Conservation (phyloP, 164 flowering plant genomes). For the Magnolia sinica region DNA sequence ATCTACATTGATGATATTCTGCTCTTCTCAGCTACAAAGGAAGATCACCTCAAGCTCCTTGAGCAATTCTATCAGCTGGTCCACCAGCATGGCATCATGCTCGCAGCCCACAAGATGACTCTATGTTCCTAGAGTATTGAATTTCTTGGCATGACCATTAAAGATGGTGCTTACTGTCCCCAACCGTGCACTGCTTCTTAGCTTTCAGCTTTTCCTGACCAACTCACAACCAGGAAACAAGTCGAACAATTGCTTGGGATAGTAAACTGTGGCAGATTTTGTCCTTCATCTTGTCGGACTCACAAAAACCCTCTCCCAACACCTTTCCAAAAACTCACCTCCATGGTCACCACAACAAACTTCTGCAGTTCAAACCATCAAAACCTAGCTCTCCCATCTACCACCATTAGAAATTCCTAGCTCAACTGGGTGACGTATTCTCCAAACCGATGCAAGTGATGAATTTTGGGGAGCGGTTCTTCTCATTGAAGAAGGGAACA, state of each 20-base stretch:
- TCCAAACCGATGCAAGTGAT: not conserved
- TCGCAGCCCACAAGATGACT: not conserved
- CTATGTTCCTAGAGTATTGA: not conserved
- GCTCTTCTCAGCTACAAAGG: too few relatives aligned
- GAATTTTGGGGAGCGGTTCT: not conserved
- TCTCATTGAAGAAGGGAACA: not conserved
- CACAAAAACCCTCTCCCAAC: not conserved
- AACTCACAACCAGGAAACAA: not conserved
- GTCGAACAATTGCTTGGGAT: not conserved
- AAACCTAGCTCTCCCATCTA: not conserved
- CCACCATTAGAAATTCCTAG: not conserved
- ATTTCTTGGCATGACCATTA: not conserved
- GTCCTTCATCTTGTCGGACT: not conserved
- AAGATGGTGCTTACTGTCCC: not conserved
- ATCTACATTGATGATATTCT: not conserved
- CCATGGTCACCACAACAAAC: not conserved
- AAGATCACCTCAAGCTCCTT: not conserved
- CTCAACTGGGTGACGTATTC: not conserved
- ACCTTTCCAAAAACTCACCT: not conserved
- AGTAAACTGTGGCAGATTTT: not conserved
- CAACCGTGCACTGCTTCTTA: not conserved
- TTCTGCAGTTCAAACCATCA: not conserved
- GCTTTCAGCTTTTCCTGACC: not conserved
- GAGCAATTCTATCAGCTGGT: not conserved
- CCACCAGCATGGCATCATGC: not conserved